phyloP scores from a whole-genome alignment of 257 asterid genomes.

The Solanum medicagineum region DNA sequence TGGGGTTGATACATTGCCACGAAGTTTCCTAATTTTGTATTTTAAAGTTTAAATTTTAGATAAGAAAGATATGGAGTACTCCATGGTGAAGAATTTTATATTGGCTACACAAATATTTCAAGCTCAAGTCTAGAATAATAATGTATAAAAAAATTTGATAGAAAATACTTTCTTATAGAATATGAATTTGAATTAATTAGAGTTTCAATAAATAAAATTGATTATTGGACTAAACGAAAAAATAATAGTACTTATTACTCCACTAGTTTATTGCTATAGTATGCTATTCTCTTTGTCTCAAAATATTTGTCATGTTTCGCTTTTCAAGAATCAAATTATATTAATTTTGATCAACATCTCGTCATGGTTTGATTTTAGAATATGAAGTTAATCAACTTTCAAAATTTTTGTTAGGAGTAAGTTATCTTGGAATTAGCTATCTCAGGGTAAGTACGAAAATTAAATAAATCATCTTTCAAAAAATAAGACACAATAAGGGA shows the following conservation, averaged over 20 bases:
- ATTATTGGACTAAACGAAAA: neutral
- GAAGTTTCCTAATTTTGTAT: neutral
- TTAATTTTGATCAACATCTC: neutral
- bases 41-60: neutral
- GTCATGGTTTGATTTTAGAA: neutral
- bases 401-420: too few species aligned
- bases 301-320: neutral
- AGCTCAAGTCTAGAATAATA: rapidly evolving
- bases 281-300: neutral
- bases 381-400: too few species aligned
- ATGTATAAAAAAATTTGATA: neutral
- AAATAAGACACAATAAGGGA: too few species aligned
- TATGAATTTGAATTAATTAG: neutral
- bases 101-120: neutral
- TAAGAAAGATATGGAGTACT: neutral
- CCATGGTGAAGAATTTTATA: neutral
- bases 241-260: neutral
- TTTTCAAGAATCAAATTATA: neutral
- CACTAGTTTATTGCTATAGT: neutral
- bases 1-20: neutral
- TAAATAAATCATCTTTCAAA: too few species aligned
- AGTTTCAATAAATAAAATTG: neutral
- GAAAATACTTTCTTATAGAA: neutral
- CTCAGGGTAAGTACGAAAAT: too few species aligned
- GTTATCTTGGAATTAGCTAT: too few species aligned